These are phyloP conservation scores for Vararia minispora DNA, from an alignment of 768 basidiomycete genomes.

Conservation along the genomic window DNA sequence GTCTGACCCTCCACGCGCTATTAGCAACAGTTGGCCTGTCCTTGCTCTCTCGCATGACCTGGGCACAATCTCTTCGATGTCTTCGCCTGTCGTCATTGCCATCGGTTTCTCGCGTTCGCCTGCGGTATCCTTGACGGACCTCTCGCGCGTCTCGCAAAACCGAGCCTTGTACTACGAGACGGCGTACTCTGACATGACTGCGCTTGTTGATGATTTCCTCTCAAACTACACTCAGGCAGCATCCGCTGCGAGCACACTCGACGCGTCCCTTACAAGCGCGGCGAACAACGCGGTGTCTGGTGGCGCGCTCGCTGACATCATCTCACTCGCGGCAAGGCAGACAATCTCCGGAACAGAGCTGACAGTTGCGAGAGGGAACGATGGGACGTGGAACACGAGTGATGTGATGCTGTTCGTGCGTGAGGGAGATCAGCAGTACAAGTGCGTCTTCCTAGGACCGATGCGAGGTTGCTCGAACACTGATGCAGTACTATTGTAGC, in stretches of 20 bases:
- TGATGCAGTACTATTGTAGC: neutral
- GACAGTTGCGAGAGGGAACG: neutral
- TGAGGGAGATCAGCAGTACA: neutral
- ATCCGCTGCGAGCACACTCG: neutral
- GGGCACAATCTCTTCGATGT: neutral
- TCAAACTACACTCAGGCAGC: neutral
- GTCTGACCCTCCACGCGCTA: neutral
- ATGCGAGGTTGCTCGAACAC: neutral
- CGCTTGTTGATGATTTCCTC: neutral
- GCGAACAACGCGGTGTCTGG: neutral
- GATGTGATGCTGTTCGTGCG: conserved; percentile 2
- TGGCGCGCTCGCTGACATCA: neutral
- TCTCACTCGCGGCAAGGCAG: neutral
- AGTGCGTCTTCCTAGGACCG: too few relatives aligned
- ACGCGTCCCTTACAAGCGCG: too few relatives aligned
- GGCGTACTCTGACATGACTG: neutral
- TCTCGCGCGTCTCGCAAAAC: neutral
- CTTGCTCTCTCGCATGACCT: neutral
- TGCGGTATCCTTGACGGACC: neutral
- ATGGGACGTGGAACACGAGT: neutral
- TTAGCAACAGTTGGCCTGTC: neutral
- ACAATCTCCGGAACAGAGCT: neutral
- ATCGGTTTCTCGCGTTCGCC: neutral
- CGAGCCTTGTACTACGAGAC: neutral
- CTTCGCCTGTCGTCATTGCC: neutral